These are phyloP conservation scores for Amanita brunnescens DNA, from an alignment of 768 basidiomycete species.

Conservation along the genomic window DNA sequence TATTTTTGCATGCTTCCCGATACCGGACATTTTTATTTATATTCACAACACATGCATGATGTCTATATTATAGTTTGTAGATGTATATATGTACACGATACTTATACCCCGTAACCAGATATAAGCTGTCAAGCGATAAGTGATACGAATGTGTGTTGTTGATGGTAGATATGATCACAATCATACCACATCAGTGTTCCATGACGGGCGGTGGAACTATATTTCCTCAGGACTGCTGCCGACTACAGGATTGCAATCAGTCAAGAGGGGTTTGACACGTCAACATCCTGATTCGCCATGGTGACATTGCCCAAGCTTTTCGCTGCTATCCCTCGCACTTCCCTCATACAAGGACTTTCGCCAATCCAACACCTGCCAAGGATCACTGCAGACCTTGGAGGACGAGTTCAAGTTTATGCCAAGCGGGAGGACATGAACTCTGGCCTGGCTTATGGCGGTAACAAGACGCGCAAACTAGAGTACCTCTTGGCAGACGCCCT, in stretches of 20 bases:
- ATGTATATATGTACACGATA: no score
- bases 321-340: constrained; percentile 1
- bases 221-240: no score
- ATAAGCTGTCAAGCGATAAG: no score
- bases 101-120: no score
- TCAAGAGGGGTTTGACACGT: no score
- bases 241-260: not conserved
- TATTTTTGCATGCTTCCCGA: not conserved
- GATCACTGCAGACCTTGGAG: constrained; percentile 4
- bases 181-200: no score
- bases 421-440: constrained; percentile 6
- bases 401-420: not conserved
- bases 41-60: no score
- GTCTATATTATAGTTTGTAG: no score
- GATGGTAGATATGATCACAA: no score
- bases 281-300: not conserved
- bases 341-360: not conserved
- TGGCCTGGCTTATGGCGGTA: constrained; percentile 1
- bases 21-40: no score
- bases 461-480: constrained; percentile 3
- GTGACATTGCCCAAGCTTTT: not conserved
- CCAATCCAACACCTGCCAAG: constrained; percentile 2
- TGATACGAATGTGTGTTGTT: no score
- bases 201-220: no score
- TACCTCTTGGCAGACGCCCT: constrained; percentile 3